Evolutionary conservation across 805 yeast species (phyloP).

Genomic region (Yamadazyma takamatsuzukensis): DNA sequence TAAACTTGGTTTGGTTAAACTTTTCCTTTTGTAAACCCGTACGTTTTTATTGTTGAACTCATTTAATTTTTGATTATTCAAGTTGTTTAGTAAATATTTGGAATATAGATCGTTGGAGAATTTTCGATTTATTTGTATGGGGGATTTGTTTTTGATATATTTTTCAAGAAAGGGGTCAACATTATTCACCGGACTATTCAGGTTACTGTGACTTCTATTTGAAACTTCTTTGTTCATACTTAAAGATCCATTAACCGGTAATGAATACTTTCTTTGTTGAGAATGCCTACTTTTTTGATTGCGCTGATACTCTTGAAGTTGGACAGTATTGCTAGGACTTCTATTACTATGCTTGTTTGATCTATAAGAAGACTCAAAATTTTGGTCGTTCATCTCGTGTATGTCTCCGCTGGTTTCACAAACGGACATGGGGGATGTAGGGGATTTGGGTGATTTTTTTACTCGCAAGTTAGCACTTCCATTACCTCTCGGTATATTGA

Average conservation of each 20-base stretch:
- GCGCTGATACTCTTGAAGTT: background rate
- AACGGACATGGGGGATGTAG: background rate
- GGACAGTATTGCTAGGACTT: background rate
- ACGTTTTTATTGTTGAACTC: background rate
- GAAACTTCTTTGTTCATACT: background rate
- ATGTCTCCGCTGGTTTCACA: background rate
- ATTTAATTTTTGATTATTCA: background rate
- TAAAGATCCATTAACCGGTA: background rate
- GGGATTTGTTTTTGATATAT: constrained; percentile 8
- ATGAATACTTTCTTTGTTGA: background rate
- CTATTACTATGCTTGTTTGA: background rate
- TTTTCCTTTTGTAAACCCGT: background rate
- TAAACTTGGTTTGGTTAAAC: too few species aligned
- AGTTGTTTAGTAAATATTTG: constrained; percentile 4
- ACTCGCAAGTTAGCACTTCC: constrained; percentile 2
- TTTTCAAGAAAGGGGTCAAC: constrained; percentile 10
- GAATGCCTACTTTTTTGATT: background rate
- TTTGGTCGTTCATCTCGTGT: too few species aligned
- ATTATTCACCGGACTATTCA: constrained; percentile 1
- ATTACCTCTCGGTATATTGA: constrained; percentile 3
- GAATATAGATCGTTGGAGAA: constrained; percentile 5
- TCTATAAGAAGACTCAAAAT: too few species aligned
- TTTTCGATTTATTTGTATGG: constrained; percentile 1
- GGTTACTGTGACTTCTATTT: background rate
- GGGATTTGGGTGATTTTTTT: background rate